Conservation (phyloP, 179 eudicot genomes). For the Beta corolliflora region DNA sequence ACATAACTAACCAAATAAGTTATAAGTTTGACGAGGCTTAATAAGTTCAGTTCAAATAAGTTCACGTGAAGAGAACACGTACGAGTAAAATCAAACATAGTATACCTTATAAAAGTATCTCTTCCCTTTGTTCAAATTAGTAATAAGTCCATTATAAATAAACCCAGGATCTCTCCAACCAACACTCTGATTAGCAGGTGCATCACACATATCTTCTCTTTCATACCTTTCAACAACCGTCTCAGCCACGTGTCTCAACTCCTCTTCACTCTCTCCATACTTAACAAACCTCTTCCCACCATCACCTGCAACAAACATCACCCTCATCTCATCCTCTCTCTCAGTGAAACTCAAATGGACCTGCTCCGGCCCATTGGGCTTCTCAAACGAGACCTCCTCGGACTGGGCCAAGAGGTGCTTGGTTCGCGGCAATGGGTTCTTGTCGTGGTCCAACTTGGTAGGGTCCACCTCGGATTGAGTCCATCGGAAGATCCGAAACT, state of each 20-base stretch:
- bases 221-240: conserved; percentile 66
- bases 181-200: conserved; percentile 77
- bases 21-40: too few species aligned
- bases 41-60: too few species aligned
- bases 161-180: conserved; percentile 99
- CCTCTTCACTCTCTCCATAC: conserved; percentile 52
- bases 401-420: conserved; percentile 58
- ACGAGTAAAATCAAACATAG: too few species aligned
- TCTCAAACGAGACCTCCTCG: conserved; percentile 45
- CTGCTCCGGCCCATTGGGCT: conserved; percentile 84
- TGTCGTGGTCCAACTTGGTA: conserved; percentile 62
- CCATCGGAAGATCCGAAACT: conserved; percentile 86
- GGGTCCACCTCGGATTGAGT: conserved; percentile 56
- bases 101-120: conserved; percentile 84
- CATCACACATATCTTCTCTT: conserved; percentile 84
- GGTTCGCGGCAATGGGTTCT: conserved; percentile 83
- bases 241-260: conserved; percentile 34
- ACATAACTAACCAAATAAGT: neutral
- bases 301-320: conserved; percentile 75
- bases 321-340: conserved; percentile 75
- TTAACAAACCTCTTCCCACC: too few species aligned
- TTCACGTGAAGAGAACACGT: too few species aligned
- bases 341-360: conserved; percentile 72
- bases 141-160: conserved; percentile 78
- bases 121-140: conserved; percentile 57